Evolutionary conservation across 495 filamentous ascomycete species (phyloP).

Genomic region (Hypoxylon fragiforme): DNA sequence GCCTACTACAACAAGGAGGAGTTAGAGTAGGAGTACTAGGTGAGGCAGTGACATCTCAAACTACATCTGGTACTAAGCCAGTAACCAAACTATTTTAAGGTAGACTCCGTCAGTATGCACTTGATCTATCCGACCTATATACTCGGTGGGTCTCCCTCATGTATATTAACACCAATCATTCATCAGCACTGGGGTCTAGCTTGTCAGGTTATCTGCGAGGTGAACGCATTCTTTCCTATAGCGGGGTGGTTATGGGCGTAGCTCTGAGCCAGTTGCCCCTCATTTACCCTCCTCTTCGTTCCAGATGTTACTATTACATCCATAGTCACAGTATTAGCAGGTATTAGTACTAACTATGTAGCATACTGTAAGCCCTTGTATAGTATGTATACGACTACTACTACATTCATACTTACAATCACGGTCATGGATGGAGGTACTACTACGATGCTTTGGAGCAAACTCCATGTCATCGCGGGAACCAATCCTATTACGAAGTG

Average conservation of each 20-base stretch:
- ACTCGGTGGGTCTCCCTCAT: conserved; percentile 8
- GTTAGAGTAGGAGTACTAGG: conserved; percentile 17
- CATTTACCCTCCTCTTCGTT: conserved; percentile 17
- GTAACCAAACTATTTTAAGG: too few relatives aligned
- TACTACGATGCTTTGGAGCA: conserved; percentile 30
- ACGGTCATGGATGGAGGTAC: conserved; percentile 26
- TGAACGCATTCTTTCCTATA: conserved; percentile 22
- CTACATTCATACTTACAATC: not conserved
- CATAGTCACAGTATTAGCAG: too few relatives aligned
- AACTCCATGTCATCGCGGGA: conserved; percentile 19
- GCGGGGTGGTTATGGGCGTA: conserved; percentile 22
- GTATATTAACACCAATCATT: conserved; percentile 20
- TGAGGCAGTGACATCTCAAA: conserved; percentile 15
- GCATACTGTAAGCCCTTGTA: too few relatives aligned
- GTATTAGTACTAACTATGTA: too few relatives aligned
- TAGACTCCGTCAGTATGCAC: too few relatives aligned
- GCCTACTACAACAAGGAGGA: conserved; percentile 17
- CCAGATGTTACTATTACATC: too few relatives aligned
- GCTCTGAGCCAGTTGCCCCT: conserved; percentile 27
- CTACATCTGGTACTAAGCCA: conserved; percentile 5
- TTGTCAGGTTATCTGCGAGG: conserved; percentile 27
- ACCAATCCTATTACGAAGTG: conserved; percentile 24
- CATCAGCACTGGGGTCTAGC: conserved; percentile 10
- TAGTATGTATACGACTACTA: too few relatives aligned
- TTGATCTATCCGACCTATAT: too few relatives aligned